Evolutionary conservation across 2,329 filamentous ascomycete species (phyloP).

Genomic region (Fusarium dimerum): DNA sequence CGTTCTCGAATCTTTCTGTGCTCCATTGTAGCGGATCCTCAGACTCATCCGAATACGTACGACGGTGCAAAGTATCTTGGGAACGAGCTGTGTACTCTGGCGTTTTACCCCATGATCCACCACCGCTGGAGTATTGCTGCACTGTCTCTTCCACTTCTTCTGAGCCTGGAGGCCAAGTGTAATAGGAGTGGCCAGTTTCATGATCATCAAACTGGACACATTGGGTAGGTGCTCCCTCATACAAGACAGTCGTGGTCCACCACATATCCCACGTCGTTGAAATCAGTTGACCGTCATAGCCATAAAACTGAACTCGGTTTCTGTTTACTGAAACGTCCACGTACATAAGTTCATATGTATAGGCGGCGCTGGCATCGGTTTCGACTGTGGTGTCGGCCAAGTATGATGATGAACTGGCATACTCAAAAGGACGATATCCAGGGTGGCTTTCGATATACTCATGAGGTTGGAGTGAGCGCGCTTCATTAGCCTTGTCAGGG

Average conservation of each 20-base stretch:
- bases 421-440: no score
- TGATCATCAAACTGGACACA: no score
- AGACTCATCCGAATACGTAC: neutral
- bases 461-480: no score
- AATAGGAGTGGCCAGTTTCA: neutral
- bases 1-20: neutral
- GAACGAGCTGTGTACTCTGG: neutral
- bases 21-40: neutral
- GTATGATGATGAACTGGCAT: no score
- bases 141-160: neutral
- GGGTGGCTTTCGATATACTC: no score
- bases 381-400: no score
- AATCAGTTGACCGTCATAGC: neutral
- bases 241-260: neutral
- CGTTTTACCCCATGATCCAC: neutral
- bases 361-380: no score
- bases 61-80: neutral
- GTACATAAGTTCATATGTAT: neutral
- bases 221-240: neutral
- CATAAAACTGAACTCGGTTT: neutral
- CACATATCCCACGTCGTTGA: neutral
- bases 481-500: no score
- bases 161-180: neutral
- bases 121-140: neutral
- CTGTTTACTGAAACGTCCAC: neutral